phyloP scores from a whole-genome alignment of 2,329 filamentous ascomycete species.

The Neonectria sp. region DNA sequence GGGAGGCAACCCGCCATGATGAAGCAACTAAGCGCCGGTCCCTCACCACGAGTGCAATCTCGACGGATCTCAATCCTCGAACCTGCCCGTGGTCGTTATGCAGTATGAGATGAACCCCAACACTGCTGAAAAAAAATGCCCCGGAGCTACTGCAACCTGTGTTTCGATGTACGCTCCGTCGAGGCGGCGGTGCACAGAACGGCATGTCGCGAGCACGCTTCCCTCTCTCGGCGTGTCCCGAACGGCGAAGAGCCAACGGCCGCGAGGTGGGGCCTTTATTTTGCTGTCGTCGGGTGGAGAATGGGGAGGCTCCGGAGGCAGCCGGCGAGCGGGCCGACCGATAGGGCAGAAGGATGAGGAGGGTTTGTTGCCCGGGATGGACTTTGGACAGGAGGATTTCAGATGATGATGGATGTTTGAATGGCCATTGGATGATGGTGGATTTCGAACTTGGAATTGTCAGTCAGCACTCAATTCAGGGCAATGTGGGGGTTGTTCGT shows the following conservation, averaged over 20 bases:
- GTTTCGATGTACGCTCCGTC: constrained; percentile 17
- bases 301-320: constrained; percentile 34
- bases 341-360: constrained; percentile 15
- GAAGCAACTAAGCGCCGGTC: constrained; percentile 15
- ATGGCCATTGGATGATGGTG: constrained; percentile 5
- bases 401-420: background rate
- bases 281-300: background rate
- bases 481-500: background rate
- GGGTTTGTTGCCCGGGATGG: constrained; percentile 4
- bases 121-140: constrained; percentile 38
- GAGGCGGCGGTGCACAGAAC: constrained; percentile 20
- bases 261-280: constrained; percentile 21
- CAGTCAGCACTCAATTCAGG: constrained; percentile 3
- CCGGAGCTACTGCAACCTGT: constrained; percentile 1
- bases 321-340: constrained; percentile 37
- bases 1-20: constrained; percentile 38
- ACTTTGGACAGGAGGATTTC: constrained; percentile 21
- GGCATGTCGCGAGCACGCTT: background rate
- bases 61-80: background rate
- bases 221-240: constrained; percentile 29
- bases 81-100: constrained; percentile 13
- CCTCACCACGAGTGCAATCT: background rate
- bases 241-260: constrained; percentile 19
- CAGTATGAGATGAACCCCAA: constrained; percentile 22
- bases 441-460: constrained; percentile 7